phyloP scores from a whole-genome alignment of 2,329 filamentous ascomycete species.

The Colletotrichum cereale region DNA sequence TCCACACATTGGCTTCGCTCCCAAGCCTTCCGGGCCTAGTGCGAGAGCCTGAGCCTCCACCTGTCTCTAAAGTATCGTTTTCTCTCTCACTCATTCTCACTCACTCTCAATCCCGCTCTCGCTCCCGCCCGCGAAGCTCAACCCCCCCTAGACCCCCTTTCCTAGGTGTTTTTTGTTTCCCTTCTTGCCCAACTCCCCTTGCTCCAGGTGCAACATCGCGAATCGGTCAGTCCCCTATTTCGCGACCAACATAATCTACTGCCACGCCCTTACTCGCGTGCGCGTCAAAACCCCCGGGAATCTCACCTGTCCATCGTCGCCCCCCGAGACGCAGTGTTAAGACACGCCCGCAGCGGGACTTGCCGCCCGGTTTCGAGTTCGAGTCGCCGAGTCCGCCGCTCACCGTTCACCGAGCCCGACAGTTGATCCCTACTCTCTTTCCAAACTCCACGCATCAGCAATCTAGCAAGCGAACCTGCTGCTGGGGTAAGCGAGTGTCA shows the following conservation, averaged over 20 bases:
- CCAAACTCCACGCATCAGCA: conserved; percentile 14
- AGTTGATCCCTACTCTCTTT: not conserved
- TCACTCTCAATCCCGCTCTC: not conserved
- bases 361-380: conserved; percentile 38
- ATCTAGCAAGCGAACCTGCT: conserved; percentile 1
- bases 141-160: conserved; percentile 34
- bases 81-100: not conserved
- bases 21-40: conserved; percentile 34
- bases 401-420: conserved; percentile 19
- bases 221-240: conserved; percentile 3
- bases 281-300: not conserved
- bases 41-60: conserved; percentile 20
- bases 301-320: not conserved
- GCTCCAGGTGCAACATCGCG: conserved; percentile 33
- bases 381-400: conserved; percentile 27
- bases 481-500: conserved; percentile 25
- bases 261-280: not conserved
- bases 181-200: conserved; percentile 5
- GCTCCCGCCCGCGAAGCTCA: conserved; percentile 4
- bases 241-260: conserved; percentile 8
- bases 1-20: conserved; percentile 33
- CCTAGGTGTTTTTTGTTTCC: conserved; percentile 24
- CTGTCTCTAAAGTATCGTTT: conserved; percentile 34
- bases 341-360: conserved; percentile 33
- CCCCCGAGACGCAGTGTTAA: conserved; percentile 27